These are phyloP conservation scores for Crithidia brevicula DNA, from an alignment of 208 protist species.

Conservation along the genomic window DNA sequence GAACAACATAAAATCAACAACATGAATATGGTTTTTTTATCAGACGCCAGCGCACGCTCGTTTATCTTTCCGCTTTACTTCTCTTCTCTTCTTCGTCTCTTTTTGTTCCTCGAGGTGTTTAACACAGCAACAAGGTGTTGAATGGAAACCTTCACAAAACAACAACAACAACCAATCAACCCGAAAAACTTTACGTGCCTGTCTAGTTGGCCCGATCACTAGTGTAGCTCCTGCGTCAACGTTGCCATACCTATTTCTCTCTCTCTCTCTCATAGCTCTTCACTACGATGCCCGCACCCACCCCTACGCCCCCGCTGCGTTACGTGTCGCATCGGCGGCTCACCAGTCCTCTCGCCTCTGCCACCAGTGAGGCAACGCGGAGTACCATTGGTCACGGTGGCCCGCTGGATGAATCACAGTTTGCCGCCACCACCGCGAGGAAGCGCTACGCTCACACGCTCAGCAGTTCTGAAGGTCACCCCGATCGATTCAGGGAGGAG, in stretches of 20 bases:
- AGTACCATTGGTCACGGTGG: not conserved
- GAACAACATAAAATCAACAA: too few species aligned
- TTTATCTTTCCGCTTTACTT: constrained; percentile 9
- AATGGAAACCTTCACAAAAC: too few species aligned
- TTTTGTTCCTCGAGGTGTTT: too few species aligned
- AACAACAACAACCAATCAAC: too few species aligned
- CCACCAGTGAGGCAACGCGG: not conserved
- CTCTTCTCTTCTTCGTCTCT: constrained; percentile 15
- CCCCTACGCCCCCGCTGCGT: constrained; percentile 10
- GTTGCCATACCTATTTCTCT: constrained; percentile 5
- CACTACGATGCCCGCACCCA: not conserved
- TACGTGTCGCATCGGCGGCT: constrained; percentile 10
- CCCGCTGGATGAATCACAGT: not conserved
- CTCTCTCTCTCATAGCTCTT: not conserved
- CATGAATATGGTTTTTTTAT: too few species aligned
- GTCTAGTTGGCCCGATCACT: too few species aligned
- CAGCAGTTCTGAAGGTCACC: not conserved
- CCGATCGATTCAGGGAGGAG: not conserved
- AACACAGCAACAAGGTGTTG: too few species aligned
- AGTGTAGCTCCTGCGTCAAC: too few species aligned
- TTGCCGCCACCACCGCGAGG: not conserved
- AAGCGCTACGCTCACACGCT: not conserved
- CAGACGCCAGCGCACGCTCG: too few species aligned
- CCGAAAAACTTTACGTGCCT: too few species aligned
- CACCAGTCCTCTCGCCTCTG: constrained; percentile 13